Percentiles rank a stretch among this genome's conserved stretches.
Evolutionary conservation across 768 basidiomycete genomes (phyloP).

Genomic region (Lentinula aciculospora): DNA sequence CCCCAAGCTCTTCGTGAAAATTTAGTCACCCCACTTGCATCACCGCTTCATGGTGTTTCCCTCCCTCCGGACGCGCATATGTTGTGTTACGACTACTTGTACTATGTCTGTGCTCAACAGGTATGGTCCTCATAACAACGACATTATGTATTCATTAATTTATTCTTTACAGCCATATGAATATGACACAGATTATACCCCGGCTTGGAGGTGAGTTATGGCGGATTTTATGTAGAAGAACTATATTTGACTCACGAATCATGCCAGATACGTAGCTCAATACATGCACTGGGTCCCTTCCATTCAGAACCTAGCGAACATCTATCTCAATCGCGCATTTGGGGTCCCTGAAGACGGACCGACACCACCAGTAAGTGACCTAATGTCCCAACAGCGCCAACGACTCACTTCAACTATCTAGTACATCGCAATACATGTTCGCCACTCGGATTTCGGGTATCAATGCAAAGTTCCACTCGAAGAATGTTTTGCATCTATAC

Average conservation of each 20-base stretch:
- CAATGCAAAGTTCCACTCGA: conserved; percentile 37
- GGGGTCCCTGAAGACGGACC: conserved; percentile 26
- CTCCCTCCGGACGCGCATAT: conserved; percentile 48
- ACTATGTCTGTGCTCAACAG: conserved; percentile 42
- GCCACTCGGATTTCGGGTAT: conserved; percentile 47
- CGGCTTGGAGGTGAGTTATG: conserved; percentile 40
- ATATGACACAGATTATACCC: conserved; percentile 51
- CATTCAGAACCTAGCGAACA: conserved; percentile 35
- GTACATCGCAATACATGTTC: conserved; percentile 56
- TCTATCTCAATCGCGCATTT: conserved; percentile 41
- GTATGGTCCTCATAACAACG: conserved; percentile 20
- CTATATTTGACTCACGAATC: background rate
- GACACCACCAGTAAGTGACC: conserved; percentile 40
- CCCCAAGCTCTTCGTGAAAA: conserved; percentile 32
- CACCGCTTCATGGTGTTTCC: conserved; percentile 31
- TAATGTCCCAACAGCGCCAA: background rate
- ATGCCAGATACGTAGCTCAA: conserved; percentile 35
- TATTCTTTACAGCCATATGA: conserved; percentile 39
- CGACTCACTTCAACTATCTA: conserved; percentile 14
- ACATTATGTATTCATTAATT: background rate
- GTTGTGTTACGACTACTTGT: conserved; percentile 48
- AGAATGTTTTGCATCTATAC: conserved; percentile 51
- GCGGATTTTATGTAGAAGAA: background rate
- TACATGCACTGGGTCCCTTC: conserved; percentile 43
- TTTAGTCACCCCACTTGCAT: conserved; percentile 34